Base-by-base conservation (phyloP, 2,329 filamentous ascomycete genomes). In the Fusarium aywerte region DNA sequence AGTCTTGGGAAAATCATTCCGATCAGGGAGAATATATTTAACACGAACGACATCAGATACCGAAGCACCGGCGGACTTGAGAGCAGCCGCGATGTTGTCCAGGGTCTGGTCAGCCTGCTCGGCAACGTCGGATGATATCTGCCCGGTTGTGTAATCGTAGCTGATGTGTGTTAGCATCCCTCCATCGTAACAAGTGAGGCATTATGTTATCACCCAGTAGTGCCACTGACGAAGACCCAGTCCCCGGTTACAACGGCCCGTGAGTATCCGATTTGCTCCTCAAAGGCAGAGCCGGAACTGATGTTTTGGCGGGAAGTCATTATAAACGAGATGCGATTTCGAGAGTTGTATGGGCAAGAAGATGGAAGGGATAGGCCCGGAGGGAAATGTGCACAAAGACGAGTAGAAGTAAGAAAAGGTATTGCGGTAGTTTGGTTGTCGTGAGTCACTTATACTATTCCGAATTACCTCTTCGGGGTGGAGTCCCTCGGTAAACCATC, bases 141-240 rank as follows among this genome's bases (percentile, higher is more conserved):
- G 57, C 16, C 80, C 80, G 1, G 82, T 84, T 16, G 75, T 67
- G 70, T 86, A 85, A 73, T 87, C 76, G 73, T 86, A 86, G 1
- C 83, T 85, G 36, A 15, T 6, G 6, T n/a, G 4, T 7, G 31
- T 62, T 25, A 72, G 11, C 5, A 31, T 8, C 7, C 18, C 4
- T 7, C 9, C 10, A 4, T n/a, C 9, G 2, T 4, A 18, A 45
- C 20, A 42, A 5, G 2, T 55, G 1, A n/a, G 5, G 25, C 4
- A 15, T 4, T 3, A 23, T 5, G 21, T 9, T 6, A 4, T 52
- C 68, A 84, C 83, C 84, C 84, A 4, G 84, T 87, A 35, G 83
- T 86, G 1, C 84, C 84, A 3, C 84, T 85, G 5, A 87, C 83
- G 56, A 85, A 81, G 12, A 86, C 75, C 78, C 81, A 83, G 35